Evolutionary conservation across 371 early-diverging fungal species (phyloP).

Genomic region (Rhizopus sp.): DNA sequence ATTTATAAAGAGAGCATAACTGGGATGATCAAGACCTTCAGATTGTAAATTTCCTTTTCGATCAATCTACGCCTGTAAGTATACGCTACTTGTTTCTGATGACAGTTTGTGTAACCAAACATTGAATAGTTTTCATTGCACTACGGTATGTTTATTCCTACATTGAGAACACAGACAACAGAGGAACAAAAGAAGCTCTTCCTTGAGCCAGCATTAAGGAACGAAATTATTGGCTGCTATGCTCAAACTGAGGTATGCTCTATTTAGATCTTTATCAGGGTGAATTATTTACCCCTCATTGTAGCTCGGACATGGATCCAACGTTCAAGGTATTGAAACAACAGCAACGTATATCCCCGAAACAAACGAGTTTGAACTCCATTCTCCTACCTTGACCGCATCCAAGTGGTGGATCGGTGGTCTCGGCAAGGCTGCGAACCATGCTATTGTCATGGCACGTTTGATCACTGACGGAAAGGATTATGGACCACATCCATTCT

Average conservation of each 20-base stretch:
- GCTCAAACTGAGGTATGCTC: constrained; percentile 74
- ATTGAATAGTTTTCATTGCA: constrained; percentile 47
- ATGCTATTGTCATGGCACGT: constrained; percentile 87
- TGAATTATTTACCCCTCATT: background rate
- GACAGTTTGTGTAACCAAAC: background rate
- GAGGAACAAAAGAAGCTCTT: constrained; percentile 79
- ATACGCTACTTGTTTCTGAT: background rate
- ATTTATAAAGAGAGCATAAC: constrained; percentile 35
- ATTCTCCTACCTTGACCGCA: constrained; percentile 79
- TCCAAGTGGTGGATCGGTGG: constrained; percentile 94
- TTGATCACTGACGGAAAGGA: constrained; percentile 77
- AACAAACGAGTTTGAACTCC: constrained; percentile 83
- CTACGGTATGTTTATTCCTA: constrained; percentile 78
- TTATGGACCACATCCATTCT: constrained; percentile 84
- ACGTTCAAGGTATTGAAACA: constrained; percentile 86
- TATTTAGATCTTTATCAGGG: constrained; percentile 11
- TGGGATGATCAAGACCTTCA: constrained; percentile 38
- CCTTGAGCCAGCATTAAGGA: constrained; percentile 69
- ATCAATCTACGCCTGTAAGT: constrained; percentile 50
- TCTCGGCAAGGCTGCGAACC: constrained; percentile 67
- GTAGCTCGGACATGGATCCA: constrained; percentile 75
- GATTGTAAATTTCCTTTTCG: constrained; percentile 45
- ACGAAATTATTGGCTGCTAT: constrained; percentile 83
- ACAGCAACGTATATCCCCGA: constrained; percentile 83
- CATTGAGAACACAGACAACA: constrained; percentile 72